Conservation (phyloP, 495 filamentous ascomycete species). For the Parachaetomium inaequale region DNA sequence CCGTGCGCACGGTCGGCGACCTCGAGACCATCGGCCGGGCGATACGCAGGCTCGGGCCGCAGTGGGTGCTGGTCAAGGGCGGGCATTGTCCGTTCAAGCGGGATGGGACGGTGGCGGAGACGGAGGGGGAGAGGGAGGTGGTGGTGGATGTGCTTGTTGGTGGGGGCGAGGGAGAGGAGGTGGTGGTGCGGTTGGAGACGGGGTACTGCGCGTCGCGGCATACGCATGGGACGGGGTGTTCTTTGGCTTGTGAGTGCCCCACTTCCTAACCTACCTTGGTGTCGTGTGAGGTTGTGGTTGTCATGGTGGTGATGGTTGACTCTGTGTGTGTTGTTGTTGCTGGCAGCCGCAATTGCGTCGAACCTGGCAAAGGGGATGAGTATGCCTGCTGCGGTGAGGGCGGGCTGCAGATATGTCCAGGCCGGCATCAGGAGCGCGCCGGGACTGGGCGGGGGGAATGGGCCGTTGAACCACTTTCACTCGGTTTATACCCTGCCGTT, state of each 20-base stretch:
- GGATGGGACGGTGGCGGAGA: slow-evolving; percentile 52
- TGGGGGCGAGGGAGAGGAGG: slow-evolving; percentile 8
- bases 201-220: slow-evolving; percentile 67
- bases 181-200: slow-evolving; percentile 56
- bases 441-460: slow-evolving; percentile 73
- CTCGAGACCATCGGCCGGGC: slow-evolving; percentile 64
- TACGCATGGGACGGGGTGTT: slow-evolving; percentile 95
- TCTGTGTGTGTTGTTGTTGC: not conserved
- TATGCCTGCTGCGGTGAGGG: slow-evolving; percentile 61
- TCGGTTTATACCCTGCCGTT: slow-evolving; percentile 77
- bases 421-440: slow-evolving; percentile 75
- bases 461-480: slow-evolving; percentile 93
- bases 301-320: not conserved
- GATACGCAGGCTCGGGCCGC: slow-evolving; percentile 64
- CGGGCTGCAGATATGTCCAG: slow-evolving; percentile 75
- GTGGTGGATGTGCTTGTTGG: slow-evolving; percentile 76
- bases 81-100: slow-evolving; percentile 80
- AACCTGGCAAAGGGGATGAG: slow-evolving; percentile 65
- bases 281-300: not conserved
- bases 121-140: slow-evolving; percentile 54
- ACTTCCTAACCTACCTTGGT: not conserved
- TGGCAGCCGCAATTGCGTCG: slow-evolving; percentile 77
- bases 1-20: slow-evolving; percentile 55
- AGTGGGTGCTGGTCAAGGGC: slow-evolving; percentile 84
- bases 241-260: slow-evolving; percentile 68